Evolutionary conservation across 1,284 basidiomycete genomes (phyloP).

Genomic region (Earliella scabrosa): DNA sequence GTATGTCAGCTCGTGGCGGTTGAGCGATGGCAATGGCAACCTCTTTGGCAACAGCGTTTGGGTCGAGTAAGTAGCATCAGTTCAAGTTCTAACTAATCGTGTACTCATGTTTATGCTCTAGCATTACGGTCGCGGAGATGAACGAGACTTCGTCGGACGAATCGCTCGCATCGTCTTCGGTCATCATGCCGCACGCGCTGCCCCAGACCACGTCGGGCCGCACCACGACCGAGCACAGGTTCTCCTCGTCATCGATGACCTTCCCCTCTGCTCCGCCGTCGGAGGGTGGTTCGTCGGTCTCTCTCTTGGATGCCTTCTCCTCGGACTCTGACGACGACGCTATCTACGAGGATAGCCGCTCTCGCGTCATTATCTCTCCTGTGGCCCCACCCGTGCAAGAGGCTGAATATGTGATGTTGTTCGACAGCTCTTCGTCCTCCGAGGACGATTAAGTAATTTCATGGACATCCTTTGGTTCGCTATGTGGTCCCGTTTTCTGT

Average conservation of each 20-base stretch:
- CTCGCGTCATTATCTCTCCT: conserved; percentile 41
- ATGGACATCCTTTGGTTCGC: not conserved
- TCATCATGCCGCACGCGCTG: conserved; percentile 64
- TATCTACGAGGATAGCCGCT: conserved; percentile 63
- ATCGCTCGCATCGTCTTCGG: conserved; percentile 67
- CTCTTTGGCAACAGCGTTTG: conserved; percentile 77
- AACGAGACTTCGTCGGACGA: conserved; percentile 40
- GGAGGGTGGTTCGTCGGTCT: conserved; percentile 56
- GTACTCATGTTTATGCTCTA: conserved; percentile 29
- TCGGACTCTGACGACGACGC: conserved; percentile 45
- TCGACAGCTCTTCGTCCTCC: conserved; percentile 60
- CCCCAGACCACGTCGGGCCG: conserved; percentile 21
- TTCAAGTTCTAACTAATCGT: conserved; percentile 8
- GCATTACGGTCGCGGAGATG: conserved; percentile 65
- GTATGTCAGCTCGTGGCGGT: conserved; percentile 77
- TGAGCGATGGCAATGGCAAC: conserved; percentile 60
- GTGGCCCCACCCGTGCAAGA: conserved; percentile 35
- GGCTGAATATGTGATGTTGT: conserved; percentile 71
- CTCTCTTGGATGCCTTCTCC: conserved; percentile 63
- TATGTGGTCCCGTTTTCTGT: not conserved
- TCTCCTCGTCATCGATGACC: conserved; percentile 31
- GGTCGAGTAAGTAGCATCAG: conserved; percentile 60
- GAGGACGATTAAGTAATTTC: conserved; percentile 45
- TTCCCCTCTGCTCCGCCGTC: conserved; percentile 42
- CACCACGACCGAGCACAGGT: conserved; percentile 25